Base-by-base conservation (phyloP, 306 rosid genomes). In the Pyrus bretschneideri region DNA sequence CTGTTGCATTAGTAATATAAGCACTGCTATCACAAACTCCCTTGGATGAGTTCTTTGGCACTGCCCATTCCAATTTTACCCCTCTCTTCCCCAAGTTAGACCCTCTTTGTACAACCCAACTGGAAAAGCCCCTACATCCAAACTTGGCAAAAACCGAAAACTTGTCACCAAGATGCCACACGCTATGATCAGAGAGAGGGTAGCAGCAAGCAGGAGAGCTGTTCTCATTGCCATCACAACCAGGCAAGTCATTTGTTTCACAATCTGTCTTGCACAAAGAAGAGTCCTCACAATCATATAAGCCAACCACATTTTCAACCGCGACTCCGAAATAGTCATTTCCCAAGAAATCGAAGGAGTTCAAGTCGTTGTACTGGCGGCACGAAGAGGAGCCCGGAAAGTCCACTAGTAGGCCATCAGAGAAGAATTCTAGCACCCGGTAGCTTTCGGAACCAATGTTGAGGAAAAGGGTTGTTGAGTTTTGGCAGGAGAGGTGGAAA, bases 271-370 rank as follows among this genome's bases (percentile, higher is more conserved):
- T 95, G 60, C 99, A 95, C 58, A 92, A 64, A 31, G 97, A 90
- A 11, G 99, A 92, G 75, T 95, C 99, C 75, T 95, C 97, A 59
- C 99, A 95, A 66, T 95, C 99, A 75, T 95, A 95, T 52, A 95
- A 83, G 6, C 96, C 97, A 69, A 95, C 61, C 23, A 95, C 85
- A 70, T 95, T 95, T 14, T 95, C 99, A 55, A 35, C 75, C 10
- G 99, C 88, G 27, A 95, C 81, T 0, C 90, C 97, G 61, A 89
- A 95, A 69, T 83, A 73, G 38, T 76, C 77, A 15, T 79, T 88
- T 31, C 82, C 83, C 11, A 78, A 72, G 35, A 90, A 79, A 60
- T 59, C 80, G 67, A 92, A 92, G 7, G 93, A 83, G 40, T 86
- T 89, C 75, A 95, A 82, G 73, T 92, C 96, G 33, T 95, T 90